Evolutionary conservation across 306 rosid genomes (phyloP).

Genomic region (Rosa rugosa): DNA sequence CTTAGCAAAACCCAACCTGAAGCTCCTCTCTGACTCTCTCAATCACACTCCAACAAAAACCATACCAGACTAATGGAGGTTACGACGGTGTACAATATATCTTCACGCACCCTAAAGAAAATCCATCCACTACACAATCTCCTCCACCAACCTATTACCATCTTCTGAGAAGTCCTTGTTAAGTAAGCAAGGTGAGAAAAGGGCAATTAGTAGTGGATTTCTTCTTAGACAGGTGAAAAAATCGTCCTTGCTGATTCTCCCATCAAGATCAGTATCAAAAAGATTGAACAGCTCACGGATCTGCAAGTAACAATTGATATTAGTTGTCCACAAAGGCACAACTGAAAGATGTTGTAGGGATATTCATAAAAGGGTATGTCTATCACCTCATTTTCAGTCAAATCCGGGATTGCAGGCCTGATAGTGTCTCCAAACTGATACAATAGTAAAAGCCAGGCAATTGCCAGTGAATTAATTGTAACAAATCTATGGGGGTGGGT

Average conservation of each 20-base stretch:
- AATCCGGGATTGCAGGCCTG: slow-evolving; percentile 46
- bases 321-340: neutral
- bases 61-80: slow-evolving; percentile 19
- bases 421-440: slow-evolving; percentile 61
- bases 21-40: neutral
- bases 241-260: slow-evolving; percentile 62
- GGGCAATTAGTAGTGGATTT: slow-evolving; percentile 79
- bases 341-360: neutral
- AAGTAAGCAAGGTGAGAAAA: slow-evolving; percentile 56
- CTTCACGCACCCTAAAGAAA: neutral
- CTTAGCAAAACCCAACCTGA: neutral
- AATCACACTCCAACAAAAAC: neutral
- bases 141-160: slow-evolving; percentile 33
- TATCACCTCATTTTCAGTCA: slow-evolving; percentile 64
- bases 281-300: slow-evolving; percentile 52
- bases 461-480: slow-evolving; percentile 25
- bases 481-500: slow-evolving; percentile 1
- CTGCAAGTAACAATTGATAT: slow-evolving; percentile 43
- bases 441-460: slow-evolving; percentile 16
- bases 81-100: slow-evolving; percentile 15
- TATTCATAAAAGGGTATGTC: slow-evolving; percentile 7
- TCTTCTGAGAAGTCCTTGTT: slow-evolving; percentile 32
- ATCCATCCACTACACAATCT: slow-evolving; percentile 37
- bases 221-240: slow-evolving; percentile 53
- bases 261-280: slow-evolving; percentile 59